Conservation (phyloP, 345 rosid genomes). For the Trapa incisa region DNA sequence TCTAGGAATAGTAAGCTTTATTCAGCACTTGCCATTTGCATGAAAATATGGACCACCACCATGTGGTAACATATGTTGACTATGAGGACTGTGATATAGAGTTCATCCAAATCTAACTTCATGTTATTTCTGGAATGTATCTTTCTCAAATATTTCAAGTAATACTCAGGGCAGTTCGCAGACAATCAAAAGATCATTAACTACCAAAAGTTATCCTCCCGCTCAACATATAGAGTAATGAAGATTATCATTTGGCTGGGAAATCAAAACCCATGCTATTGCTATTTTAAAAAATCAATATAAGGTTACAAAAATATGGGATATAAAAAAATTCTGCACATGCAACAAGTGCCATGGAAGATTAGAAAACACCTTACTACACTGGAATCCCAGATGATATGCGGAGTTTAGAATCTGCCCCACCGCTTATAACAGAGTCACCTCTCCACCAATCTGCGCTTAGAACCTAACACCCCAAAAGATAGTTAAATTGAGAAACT, state of each 20-base stretch:
- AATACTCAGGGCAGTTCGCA: too few relatives aligned
- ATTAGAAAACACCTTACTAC: constrained; percentile 26
- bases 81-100: too few relatives aligned
- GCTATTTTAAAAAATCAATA: not conserved
- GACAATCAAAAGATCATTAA: too few relatives aligned
- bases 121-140: too few relatives aligned
- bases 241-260: not conserved
- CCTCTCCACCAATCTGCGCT: constrained; percentile 97
- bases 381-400: constrained; percentile 52
- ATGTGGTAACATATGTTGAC: too few relatives aligned
- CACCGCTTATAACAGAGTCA: constrained; percentile 74
- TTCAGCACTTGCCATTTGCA: too few relatives aligned
- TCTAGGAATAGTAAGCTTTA: too few relatives aligned
- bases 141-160: too few relatives aligned
- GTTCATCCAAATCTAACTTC: too few relatives aligned
- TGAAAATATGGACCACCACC: too few relatives aligned
- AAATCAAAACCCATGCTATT: not conserved
- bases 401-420: constrained; percentile 68
- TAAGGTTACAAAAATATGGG: not conserved
- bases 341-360: not conserved
- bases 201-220: too few relatives aligned
- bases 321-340: not conserved
- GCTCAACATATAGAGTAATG: not conserved
- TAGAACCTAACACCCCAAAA: constrained; percentile 38
- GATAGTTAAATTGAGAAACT: not conserved